Conservation (phyloP, 305 asterid species). For the Ilex paraguariensis region DNA sequence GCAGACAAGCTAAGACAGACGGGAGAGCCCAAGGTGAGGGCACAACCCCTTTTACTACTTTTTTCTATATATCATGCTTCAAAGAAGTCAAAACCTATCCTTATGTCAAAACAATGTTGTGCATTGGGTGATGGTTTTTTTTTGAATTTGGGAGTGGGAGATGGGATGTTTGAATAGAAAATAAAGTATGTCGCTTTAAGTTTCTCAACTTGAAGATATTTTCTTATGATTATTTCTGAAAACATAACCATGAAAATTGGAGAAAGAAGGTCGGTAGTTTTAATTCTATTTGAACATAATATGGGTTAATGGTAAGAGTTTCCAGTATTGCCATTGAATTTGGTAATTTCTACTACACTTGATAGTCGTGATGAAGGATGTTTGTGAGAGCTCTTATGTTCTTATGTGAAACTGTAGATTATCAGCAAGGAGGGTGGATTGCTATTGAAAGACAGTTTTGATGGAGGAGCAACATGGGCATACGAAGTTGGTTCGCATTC, state of each 20-base stretch:
- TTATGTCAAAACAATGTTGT: not conserved
- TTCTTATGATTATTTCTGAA: too few relatives aligned
- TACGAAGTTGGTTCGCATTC: conserved; percentile 93
- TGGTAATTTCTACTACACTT: not conserved
- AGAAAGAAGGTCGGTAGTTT: too few relatives aligned
- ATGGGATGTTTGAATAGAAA: not conserved
- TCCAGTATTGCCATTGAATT: not conserved
- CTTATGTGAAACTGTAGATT: conserved; percentile 43
- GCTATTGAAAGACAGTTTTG: conserved; percentile 59
- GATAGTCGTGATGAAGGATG: not conserved
- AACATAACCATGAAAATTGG: not conserved
- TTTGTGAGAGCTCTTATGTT: conserved; percentile 7
- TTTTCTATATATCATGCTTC: too few relatives aligned
- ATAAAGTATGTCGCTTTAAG: too few relatives aligned
- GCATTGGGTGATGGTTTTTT: not conserved
- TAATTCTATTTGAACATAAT: too few relatives aligned
- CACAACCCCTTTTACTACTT: not conserved
- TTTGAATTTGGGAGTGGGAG: not conserved
- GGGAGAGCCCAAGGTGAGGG: conserved; percentile 78
- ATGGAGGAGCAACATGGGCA: conserved; percentile 99
- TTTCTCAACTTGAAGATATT: too few relatives aligned
- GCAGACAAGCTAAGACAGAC: conserved; percentile 87
- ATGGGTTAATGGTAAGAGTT: too few relatives aligned
- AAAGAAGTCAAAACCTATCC: not conserved
- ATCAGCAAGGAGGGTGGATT: conserved; percentile 72